These are phyloP conservation scores for Marasmius fiardii DNA, from an alignment of 1,284 basidiomycete genomes.

Conservation along the genomic window DNA sequence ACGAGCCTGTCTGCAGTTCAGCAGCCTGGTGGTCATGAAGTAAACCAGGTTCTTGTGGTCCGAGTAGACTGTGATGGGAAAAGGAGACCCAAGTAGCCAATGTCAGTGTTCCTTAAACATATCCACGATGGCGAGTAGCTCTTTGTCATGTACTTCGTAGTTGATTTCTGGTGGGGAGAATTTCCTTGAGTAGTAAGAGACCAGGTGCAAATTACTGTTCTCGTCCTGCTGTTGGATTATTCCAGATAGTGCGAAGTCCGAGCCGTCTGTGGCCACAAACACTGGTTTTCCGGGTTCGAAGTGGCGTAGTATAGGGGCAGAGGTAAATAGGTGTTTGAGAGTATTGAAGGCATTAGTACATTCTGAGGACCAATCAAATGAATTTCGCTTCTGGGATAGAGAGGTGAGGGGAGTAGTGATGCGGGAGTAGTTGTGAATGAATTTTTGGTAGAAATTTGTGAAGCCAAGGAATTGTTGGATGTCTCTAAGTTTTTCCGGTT, in stretches of 20 bases:
- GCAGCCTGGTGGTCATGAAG: constrained; percentile 21
- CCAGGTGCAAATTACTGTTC: too few relatives aligned
- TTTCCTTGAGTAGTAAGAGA: constrained; percentile 28
- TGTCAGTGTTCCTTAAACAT: constrained; percentile 27
- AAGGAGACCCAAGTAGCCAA: constrained; percentile 25
- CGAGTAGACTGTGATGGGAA: constrained; percentile 21
- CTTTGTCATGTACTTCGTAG: too few relatives aligned
- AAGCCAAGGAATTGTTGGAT: not conserved
- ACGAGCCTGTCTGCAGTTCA: constrained; percentile 31
- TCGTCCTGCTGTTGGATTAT: too few relatives aligned
- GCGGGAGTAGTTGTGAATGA: not conserved
- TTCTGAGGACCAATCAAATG: not conserved
- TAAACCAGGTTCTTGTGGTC: constrained; percentile 32
- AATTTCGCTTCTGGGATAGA: not conserved
- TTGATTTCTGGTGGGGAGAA: constrained; percentile 30
- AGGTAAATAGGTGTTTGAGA: too few relatives aligned
- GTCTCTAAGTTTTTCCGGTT: not conserved
- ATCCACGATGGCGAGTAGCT: constrained; percentile 33
- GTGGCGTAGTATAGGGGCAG: too few relatives aligned
- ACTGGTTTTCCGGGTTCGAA: too few relatives aligned
- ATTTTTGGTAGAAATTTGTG: too few relatives aligned
- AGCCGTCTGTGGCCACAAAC: not conserved
- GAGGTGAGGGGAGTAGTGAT: not conserved
- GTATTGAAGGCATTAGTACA: not conserved
- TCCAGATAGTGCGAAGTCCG: too few relatives aligned